Base-by-base conservation (phyloP, 805 yeast genomes). In the Candida xiaguanensis region DNA sequence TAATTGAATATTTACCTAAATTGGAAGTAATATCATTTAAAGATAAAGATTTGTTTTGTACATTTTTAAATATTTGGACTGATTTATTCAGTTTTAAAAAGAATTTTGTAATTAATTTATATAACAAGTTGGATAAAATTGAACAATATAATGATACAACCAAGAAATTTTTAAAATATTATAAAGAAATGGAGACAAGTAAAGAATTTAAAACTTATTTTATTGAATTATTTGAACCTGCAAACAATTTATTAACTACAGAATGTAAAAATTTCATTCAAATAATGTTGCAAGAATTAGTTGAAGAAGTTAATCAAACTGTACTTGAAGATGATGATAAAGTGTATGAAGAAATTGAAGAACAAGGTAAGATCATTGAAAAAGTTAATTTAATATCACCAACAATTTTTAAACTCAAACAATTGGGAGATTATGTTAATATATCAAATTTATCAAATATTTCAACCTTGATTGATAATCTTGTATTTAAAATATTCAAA, bases 31-130 rank as follows among this genome's bases (percentile, higher is more conserved):
- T 40, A 11, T 61, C 58, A 60, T 42, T 48, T 15, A 52, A 51
- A 22, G 47, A 53, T 4, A 15, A 42, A 4, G 23, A 36, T 3
- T 43, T 51, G 8, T 51, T 53, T 32, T 40, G 44, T 1, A 45
- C 48, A 1, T 63, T 61, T 37, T 42, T 63, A 35, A 42, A 44
- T 13, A 32, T 62, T 3, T 61, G 66, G 63, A 52, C 53, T 38
- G 36, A 48, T 2, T 46, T 61, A 12, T 44, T 59, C 14, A 38
- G 27, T 12, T 27, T 46, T 33, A 36, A 44, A 38, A 31, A 41
- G 27, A 39, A 50, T 39, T 22, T 39, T 23, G 22, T 42, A 32
- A 49, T 55, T 19, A 51, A 55, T 11, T 41, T 54, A 5, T 65
- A 56, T 42, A 49, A 50, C 23, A 53, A 46, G 22, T 47, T 55